Evolutionary conservation across 306 rosid genomes (phyloP).

Genomic region (Trichosanthes cucumerina): DNA sequence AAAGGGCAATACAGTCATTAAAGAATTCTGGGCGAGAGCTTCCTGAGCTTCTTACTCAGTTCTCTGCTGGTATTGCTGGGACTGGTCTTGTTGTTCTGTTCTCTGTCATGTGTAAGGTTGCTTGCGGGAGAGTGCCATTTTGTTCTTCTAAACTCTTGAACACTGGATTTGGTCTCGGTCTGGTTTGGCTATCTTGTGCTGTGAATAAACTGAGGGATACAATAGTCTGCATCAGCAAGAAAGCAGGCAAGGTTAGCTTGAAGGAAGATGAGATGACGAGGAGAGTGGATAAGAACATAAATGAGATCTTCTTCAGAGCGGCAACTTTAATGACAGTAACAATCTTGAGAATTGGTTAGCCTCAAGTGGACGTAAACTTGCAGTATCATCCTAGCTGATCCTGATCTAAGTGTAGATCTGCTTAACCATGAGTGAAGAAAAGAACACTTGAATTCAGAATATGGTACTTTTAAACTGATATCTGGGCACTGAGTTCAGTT

Average conservation of each 20-base stretch:
- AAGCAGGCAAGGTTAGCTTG: conserved; percentile 35
- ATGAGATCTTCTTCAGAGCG: conserved; percentile 49
- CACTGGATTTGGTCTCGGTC: conserved; percentile 56
- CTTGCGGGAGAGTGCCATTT: conserved; percentile 46
- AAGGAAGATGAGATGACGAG: conserved; percentile 51
- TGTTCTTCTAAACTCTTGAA: conserved; percentile 43
- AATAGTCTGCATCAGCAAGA: conserved; percentile 36
- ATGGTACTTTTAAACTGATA: not conserved
- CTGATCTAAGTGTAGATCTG: not conserved
- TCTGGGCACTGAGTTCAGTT: not conserved
- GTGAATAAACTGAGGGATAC: conserved; percentile 55
- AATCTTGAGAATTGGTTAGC: conserved; percentile 58
- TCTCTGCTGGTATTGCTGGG: conserved; percentile 76
- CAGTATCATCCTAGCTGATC: not conserved
- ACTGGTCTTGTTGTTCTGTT: conserved; percentile 69
- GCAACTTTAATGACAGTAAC: conserved; percentile 54
- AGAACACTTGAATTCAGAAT: not conserved
- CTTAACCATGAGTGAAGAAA: not conserved
- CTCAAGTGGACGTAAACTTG: not conserved
- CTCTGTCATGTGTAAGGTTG: conserved; percentile 42
- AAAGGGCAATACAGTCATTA: conserved; percentile 36
- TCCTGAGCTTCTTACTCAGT: conserved; percentile 58
- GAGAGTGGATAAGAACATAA: conserved; percentile 44
- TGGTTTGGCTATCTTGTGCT: conserved; percentile 77
- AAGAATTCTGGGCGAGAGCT: conserved; percentile 72